phyloP scores from a whole-genome alignment of 1,284 basidiomycete genomes.

The Inonotus hispidus region DNA sequence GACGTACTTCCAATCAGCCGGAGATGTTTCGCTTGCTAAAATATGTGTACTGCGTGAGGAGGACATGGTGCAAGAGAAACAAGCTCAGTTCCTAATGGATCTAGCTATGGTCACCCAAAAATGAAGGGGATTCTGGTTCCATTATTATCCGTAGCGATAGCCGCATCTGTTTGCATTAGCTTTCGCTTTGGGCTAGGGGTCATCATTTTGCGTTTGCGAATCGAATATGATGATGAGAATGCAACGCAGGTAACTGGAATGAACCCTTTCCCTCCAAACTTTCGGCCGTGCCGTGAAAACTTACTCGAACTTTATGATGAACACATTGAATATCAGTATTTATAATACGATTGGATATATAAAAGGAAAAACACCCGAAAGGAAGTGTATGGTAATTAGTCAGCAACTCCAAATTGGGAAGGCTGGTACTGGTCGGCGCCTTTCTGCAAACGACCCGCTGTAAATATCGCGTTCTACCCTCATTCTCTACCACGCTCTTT shows the following conservation, averaged over 20 bases:
- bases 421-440: not conserved
- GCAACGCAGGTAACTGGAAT: too few relatives aligned
- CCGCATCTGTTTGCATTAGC: too few relatives aligned
- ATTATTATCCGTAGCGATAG: too few relatives aligned
- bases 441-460: conserved; percentile 5
- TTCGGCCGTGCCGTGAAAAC: too few relatives aligned
- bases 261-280: too few relatives aligned
- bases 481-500: conserved; percentile 9
- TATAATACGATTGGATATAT: not conserved
- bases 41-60: not conserved
- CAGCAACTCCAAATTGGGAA: not conserved
- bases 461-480: conserved; percentile 13
- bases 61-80: not conserved
- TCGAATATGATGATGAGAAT: too few relatives aligned
- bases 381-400: not conserved
- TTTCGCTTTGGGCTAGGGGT: too few relatives aligned
- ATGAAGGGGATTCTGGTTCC: too few relatives aligned
- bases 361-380: not conserved
- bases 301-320: too few relatives aligned
- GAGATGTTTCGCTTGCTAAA: conserved; percentile 30
- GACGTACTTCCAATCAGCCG: conserved; percentile 74
- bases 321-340: too few relatives aligned
- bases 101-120: not conserved
- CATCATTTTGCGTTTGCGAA: too few relatives aligned
- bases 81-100: not conserved